Evolutionary conservation across 305 asterid genomes (phyloP), one percentile per base, ranked within the genome.

Genomic region (Fraxinus baroniana): DNA sequence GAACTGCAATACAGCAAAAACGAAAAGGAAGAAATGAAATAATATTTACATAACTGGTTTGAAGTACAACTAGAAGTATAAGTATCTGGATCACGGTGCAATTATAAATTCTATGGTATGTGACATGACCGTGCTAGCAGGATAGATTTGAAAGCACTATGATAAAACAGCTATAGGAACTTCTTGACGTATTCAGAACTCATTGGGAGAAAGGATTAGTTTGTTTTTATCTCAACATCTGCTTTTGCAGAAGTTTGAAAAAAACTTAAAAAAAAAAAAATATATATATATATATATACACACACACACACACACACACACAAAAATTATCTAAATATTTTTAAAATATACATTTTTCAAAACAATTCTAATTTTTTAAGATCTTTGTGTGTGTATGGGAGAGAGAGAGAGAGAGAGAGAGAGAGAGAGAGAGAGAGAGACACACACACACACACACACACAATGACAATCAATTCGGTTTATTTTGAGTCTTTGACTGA

Each of bases 71-170:
- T 49, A 81, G 71, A 82, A 17, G 17, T 76, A 7, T 35, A 17
- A 22, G 76, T 37, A 57, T 52, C 77, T 76, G 20, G 79, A 77
- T 36, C 86, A 82, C 13, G n/a, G 71, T 49, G 77, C 15, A 35
- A 75, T 33, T 26, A 36, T 70, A 64, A 79, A 41, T 37, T 26
- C 26, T 26, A 39, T 3, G 26, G 62, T 66, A 68, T 33, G n/a
- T 1, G 35, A 24, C 64, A 70, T 78, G 72, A 73, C 32, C 30
- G 44, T 77, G 60, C 71, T 73, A 84, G 70, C 10, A 72, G 76
- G 73, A 84, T 30, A 70, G 22, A 78, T 15, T 36, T 30, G 76
- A 28, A 32, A 64, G 77, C 8, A 81, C 64, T n/a, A 60, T 32
- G 28, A 83, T 80, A 41, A 35, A 74, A 18, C 84, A 28, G 72